Evolutionary conservation across 306 rosid species (phyloP), one percentile per base, ranked within the genome.

Genomic region (Sindora glabra): DNA sequence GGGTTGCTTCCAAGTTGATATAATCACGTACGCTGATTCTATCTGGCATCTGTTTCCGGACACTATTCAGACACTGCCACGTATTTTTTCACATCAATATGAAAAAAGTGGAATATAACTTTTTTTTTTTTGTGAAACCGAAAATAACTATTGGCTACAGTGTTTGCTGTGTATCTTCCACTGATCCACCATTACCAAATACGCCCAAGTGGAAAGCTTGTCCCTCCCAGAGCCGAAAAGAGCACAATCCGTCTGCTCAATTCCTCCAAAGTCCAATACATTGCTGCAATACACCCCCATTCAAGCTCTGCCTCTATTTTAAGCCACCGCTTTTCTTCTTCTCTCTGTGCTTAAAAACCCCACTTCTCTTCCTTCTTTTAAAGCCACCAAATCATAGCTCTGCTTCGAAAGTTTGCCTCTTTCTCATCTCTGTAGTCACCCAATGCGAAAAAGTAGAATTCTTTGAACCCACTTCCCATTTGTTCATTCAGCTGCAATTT

Each of bases 331-430:
- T 21, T 34, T 39, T 6, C 14, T 44, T 24, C 41, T 30, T 7
- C 11, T 55, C 4, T n/a, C 16, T 45, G 9, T 5, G 22, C 27
- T 12, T 2, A 37, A 22, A 17, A 7, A 8, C 14, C 9, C 23
- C 39, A n/a, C 51, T 8, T 26, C 6, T 67, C 39, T 46, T 48
- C 56, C 12, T 10, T 33, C 42, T 13, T 15, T 14, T 2, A 13
- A n/a, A n/a, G n/a, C n/a, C 42, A 16, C 39, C 14, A 16, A 7
- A 25, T 27, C 14, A 81, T 89, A 97, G 87, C 99, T 67, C 59
- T 77, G 41, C 59, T 75, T 52, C 52, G 24, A 22, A 79, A 71
- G 64, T 59, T 77, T 27, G 73, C 74, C 26, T 67, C 79, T 69
- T 70, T 79, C 46, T 65, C 90, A 30, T 54, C 81, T 70, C 68